These are phyloP conservation scores for Phaffia tasmanica DNA, from an alignment of 768 basidiomycete genomes.

Conservation along the genomic window DNA sequence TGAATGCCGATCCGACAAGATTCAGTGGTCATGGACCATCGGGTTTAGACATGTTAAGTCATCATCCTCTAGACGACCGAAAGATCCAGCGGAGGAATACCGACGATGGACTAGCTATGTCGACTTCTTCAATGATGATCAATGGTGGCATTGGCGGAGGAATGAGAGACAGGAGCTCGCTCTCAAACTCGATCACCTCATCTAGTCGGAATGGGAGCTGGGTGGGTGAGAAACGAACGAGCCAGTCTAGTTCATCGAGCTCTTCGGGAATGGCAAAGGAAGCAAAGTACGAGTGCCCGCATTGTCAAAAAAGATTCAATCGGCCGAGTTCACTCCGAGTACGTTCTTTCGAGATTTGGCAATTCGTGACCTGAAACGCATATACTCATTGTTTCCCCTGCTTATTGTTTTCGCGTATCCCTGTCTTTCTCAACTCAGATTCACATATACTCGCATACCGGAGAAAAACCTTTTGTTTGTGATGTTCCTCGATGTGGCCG, in stretches of 20 bases:
- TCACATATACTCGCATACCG: constrained; percentile 26
- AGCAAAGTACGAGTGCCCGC: constrained; percentile 15
- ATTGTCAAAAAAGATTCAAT: constrained; percentile 23
- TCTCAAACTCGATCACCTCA: not conserved
- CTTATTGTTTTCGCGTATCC: not conserved
- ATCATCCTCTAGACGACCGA: too few species aligned
- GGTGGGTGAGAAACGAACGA: constrained; percentile 11
- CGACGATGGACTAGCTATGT: constrained; percentile 3
- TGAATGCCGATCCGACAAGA: too few species aligned
- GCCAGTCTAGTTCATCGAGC: not conserved
- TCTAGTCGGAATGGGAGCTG: not conserved
- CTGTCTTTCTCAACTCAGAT: not conserved
- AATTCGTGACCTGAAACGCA: not conserved
- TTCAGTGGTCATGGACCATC: too few species aligned
- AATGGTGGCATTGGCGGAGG: constrained; percentile 11
- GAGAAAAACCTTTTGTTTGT: constrained; percentile 22
- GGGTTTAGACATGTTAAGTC: too few species aligned
- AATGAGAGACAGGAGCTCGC: not conserved
- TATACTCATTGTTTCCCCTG: not conserved
- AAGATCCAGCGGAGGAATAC: too few species aligned
- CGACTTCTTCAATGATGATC: too few species aligned
- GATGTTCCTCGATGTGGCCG: constrained; percentile 7
- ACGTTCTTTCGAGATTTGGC: not conserved
- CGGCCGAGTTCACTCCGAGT: constrained; percentile 19
- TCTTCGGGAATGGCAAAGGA: constrained; percentile 7